A percentile compares a stretch with the other conserved stretches of the same genome.
These are phyloP conservation scores for Chrysanthemum makinoi DNA, from an alignment of 129 eudicot species.

Conservation along the genomic window DNA sequence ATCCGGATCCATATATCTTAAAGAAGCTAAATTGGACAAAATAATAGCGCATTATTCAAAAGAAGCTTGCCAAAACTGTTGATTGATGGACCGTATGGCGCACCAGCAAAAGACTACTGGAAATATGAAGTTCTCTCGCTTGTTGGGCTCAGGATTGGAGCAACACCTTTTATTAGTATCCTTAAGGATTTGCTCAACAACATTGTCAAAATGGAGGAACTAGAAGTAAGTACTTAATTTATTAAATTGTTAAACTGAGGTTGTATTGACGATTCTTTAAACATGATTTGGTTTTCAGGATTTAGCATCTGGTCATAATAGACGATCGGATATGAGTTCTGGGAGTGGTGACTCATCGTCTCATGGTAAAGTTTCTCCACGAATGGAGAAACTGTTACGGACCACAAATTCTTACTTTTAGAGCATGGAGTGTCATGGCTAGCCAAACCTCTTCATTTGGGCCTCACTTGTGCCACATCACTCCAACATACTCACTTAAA, in stretches of 20 bases:
- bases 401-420: slow-evolving; percentile 97
- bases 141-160: slow-evolving; percentile 98
- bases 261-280: neutral
- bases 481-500: too few species aligned
- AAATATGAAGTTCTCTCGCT: slow-evolving; percentile 89
- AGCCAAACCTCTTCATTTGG: too few species aligned
- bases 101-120: slow-evolving; percentile 93
- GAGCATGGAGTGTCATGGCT: too few species aligned
- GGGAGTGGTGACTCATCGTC: slow-evolving; percentile 49
- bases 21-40: too few species aligned
- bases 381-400: slow-evolving; percentile 54
- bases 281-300: slow-evolving; percentile 49
- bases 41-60: too few species aligned
- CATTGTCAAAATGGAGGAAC: slow-evolving; percentile 92
- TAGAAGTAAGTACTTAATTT: slow-evolving; percentile 47
- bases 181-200: slow-evolving; percentile 90
- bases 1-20: too few species aligned
- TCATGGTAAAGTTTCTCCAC: slow-evolving; percentile 44
- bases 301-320: slow-evolving; percentile 62
- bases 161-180: slow-evolving; percentile 95
- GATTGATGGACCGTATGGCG: slow-evolving; percentile 97
- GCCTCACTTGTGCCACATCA: too few species aligned
- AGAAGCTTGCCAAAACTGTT: slow-evolving; percentile 87
- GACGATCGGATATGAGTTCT: slow-evolving; percentile 59
- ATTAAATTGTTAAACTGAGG: neutral